phyloP scores from a whole-genome alignment of 2,329 filamentous ascomycete genomes.

The Fusarium sp. region DNA sequence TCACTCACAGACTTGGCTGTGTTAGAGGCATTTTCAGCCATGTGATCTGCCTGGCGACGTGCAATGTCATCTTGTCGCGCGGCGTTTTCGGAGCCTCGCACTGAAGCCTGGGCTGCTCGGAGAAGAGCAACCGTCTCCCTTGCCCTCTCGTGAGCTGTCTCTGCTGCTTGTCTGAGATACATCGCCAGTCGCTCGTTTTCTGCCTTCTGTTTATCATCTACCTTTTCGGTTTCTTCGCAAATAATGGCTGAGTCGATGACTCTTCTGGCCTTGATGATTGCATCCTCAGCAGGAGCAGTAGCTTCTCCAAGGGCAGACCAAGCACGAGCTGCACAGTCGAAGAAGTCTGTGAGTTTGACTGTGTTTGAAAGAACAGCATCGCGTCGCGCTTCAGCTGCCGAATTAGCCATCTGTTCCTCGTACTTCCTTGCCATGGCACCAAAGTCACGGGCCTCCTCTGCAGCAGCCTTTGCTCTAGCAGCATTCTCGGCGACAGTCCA shows the following conservation, averaged over 20 bases:
- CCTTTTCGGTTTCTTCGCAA: constrained; percentile 28
- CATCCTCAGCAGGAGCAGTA: constrained; percentile 29
- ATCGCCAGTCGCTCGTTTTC: constrained; percentile 13
- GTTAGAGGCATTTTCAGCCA: constrained; percentile 6
- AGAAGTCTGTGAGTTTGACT: constrained; percentile 19
- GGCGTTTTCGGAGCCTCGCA: constrained; percentile 22
- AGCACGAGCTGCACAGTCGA: constrained; percentile 23
- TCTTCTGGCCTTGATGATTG: constrained; percentile 25
- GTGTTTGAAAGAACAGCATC: constrained; percentile 21
- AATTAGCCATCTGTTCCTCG: constrained; percentile 23
- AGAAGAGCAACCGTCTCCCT: constrained; percentile 27
- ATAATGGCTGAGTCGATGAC: constrained; percentile 27
- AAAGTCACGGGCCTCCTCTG: constrained; percentile 21
- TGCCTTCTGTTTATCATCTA: constrained; percentile 23
- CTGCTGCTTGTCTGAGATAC: constrained; percentile 32
- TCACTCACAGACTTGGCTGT: constrained; percentile 6
- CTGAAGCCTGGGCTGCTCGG: constrained; percentile 23
- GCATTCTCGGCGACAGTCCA: constrained; percentile 9
- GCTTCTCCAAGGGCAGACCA: constrained; percentile 33
- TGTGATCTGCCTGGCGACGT: constrained; percentile 7
- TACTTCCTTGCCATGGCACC: constrained; percentile 19
- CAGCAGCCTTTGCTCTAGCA: constrained; percentile 23
- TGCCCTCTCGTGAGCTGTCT: constrained; percentile 27
- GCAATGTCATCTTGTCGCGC: constrained; percentile 20
- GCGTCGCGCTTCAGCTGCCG: constrained; percentile 9